These are phyloP conservation scores for Fusarium camptoceras DNA, from an alignment of 2,329 filamentous ascomycete genomes.

Conservation along the genomic window DNA sequence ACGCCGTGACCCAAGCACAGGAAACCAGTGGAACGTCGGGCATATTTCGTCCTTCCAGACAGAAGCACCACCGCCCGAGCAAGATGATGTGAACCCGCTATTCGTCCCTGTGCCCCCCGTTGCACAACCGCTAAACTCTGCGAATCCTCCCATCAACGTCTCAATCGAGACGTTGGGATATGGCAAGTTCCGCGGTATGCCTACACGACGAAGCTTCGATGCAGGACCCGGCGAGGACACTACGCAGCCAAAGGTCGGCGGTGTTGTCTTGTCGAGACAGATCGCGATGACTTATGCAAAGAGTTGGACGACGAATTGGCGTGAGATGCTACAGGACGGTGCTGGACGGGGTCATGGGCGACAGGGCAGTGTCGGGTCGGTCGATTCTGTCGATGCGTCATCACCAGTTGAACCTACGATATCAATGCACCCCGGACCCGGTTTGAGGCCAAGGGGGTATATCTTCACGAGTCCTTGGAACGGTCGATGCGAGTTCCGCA, in stretches of 20 bases:
- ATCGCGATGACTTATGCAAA: conserved; percentile 69
- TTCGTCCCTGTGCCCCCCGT: conserved; percentile 43
- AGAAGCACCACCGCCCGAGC: conserved; percentile 49
- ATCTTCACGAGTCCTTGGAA: conserved; percentile 89
- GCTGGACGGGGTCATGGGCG: conserved; percentile 46
- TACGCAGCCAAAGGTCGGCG: conserved; percentile 31
- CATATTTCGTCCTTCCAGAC: conserved; percentile 68
- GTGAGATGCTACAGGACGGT: conserved; percentile 52
- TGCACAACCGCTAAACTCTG: conserved; percentile 18
- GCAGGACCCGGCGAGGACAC: conserved; percentile 32
- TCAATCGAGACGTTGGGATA: conserved; percentile 68
- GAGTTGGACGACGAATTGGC: conserved; percentile 61
- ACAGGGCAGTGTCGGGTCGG: conserved; percentile 49
- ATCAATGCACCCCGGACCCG: conserved; percentile 58
- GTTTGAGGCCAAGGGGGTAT: conserved; percentile 72
- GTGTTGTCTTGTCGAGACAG: conserved; percentile 62
- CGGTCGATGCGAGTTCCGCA: conserved; percentile 85
- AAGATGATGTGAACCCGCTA: conserved; percentile 37
- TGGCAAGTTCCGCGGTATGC: conserved; percentile 66
- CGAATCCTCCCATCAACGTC: conserved; percentile 61
- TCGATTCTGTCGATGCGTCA: conserved; percentile 49
- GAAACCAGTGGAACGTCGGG: conserved; percentile 81
- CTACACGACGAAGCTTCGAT: conserved; percentile 54
- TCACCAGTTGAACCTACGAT: conserved; percentile 46
- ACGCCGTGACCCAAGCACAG: conserved; percentile 76